phyloP scores from a whole-genome alignment of 305 asterid species.

The Rubia tinctorum region DNA sequence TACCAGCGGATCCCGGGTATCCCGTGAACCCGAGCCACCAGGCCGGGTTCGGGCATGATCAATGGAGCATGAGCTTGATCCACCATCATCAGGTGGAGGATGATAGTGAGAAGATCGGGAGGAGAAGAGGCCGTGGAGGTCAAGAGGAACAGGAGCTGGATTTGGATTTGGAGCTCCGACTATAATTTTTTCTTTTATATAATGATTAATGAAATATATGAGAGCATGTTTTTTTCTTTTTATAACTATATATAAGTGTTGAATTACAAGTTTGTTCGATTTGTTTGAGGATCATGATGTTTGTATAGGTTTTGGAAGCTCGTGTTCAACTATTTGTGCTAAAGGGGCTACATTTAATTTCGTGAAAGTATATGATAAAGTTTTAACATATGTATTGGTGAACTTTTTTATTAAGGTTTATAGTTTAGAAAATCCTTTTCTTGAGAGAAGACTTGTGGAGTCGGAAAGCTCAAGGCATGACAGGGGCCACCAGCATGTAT shows the following conservation, averaged over 20 bases:
- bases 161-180: constrained; percentile 34
- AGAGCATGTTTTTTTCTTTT: neutral
- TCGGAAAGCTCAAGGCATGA: neutral
- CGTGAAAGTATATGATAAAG: neutral
- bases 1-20: neutral
- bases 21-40: neutral
- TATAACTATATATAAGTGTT: neutral
- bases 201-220: neutral
- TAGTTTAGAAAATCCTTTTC: neutral
- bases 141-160: constrained; percentile 25
- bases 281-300: neutral
- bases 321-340: neutral
- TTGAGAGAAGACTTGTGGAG: neutral
- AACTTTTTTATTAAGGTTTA: neutral
- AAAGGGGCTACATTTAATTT: neutral
- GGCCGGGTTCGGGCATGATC: neutral
- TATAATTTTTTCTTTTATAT: neutral
- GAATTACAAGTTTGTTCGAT: neutral
- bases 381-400: neutral
- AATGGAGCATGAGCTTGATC: neutral
- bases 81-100: neutral
- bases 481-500: neutral
- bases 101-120: neutral
- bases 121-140: constrained; percentile 25
- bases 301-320: neutral